Base-by-base conservation (phyloP, 129 eudicot species). In the Chrysanthemum lavandulifolium region DNA sequence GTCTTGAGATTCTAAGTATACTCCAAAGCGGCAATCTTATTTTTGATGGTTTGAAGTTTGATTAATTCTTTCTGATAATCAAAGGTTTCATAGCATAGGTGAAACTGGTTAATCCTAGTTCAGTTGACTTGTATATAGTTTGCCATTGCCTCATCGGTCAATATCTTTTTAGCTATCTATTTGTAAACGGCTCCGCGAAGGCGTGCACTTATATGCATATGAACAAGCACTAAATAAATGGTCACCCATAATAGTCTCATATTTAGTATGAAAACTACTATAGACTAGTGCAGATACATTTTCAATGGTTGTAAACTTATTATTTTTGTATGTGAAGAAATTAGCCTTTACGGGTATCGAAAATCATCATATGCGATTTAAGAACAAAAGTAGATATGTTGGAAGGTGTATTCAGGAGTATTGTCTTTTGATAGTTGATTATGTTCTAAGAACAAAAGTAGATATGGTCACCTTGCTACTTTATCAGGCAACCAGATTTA, bases 121-220 rank as follows among this genome's bases (percentile, higher is more conserved):
- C 25, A 16, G 61, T 4, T 68, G 48, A 68, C 73, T 49, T 23
- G 60, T 59, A 50, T 47, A 14, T 68, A 25, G 73, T 25, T 50
- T 43, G 40, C 52, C 61, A 68, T 50, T 33, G 16, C 47, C 47
- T 40, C 47, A 40, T 40, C 47, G 49, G 51, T 40, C 48, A 43
- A 68, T 50, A 68, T 50, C 60, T 49, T 19, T 23, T 14, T 29
- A 31, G 58, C 25, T 68, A 12, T 27, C 21, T 13, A 58, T 58
- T 58, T 58, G 31, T 21, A 10, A 40, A 10, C 2, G 50, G 31
- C 25, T 62, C 60, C 8, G 19, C n/a, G 12, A 45, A 25, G 54
- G 48, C 27, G 31, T 73, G 31, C 1, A 51, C 13, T 16, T 13
- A 13, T 49, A 49, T n/a, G 29, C 16, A 69, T 9, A 3, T 59